These are phyloP conservation scores for Kodamaea kaohsiungensis DNA, from an alignment of 805 yeast genomes.

Conservation along the genomic window DNA sequence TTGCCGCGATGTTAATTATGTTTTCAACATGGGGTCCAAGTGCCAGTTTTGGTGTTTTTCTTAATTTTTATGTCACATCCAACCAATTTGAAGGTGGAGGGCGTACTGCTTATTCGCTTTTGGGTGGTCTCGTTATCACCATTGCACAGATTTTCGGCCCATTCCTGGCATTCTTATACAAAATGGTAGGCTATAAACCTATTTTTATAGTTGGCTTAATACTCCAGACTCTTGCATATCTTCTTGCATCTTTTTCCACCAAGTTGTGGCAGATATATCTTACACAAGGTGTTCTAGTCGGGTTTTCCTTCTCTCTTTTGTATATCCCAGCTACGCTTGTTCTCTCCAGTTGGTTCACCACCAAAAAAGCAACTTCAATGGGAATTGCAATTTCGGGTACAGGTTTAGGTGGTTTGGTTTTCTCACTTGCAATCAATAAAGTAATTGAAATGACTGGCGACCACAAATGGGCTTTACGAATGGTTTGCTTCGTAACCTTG, in stretches of 20 bases:
- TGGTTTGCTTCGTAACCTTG: conserved; percentile 35
- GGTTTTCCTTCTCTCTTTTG: conserved; percentile 47
- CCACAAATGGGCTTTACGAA: conserved; percentile 46
- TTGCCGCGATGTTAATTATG: conserved; percentile 47
- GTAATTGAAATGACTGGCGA: conserved; percentile 43
- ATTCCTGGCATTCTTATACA: conserved; percentile 46
- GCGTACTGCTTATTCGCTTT: conserved; percentile 49
- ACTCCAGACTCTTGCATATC: conserved; percentile 44
- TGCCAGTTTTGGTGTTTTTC: conserved; percentile 59
- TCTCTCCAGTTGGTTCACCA: conserved; percentile 51
- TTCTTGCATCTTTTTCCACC: conserved; percentile 53
- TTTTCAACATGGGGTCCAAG: conserved; percentile 59
- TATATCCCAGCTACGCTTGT: conserved; percentile 46
- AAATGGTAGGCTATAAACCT: conserved; percentile 49
- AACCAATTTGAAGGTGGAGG: conserved; percentile 42
- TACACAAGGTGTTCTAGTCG: conserved; percentile 53
- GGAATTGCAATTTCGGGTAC: conserved; percentile 52
- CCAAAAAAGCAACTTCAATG: conserved; percentile 45
- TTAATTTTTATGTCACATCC: conserved; percentile 48
- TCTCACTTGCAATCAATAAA: conserved; percentile 43
- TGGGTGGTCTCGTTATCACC: conserved; percentile 51
- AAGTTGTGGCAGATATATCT: conserved; percentile 52
- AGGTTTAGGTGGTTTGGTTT: conserved; percentile 53
- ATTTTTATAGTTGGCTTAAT: conserved; percentile 49
- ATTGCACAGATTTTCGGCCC: conserved; percentile 62